Evolutionary conservation across 2,329 filamentous ascomycete species (phyloP).

Genomic region (Neonectria punicea): DNA sequence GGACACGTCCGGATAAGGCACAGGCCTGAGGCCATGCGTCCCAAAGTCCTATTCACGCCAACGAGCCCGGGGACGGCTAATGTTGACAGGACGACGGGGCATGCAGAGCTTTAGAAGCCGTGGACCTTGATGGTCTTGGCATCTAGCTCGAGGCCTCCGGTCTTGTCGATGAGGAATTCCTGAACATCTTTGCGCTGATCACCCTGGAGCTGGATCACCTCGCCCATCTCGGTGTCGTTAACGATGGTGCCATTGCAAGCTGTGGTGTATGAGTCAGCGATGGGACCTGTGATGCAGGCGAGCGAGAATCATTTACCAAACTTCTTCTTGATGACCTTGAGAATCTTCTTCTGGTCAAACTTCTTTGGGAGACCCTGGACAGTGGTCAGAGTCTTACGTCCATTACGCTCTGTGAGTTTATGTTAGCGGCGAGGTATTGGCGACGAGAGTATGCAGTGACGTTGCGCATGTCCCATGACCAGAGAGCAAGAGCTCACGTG

Average conservation of each 20-base stretch:
- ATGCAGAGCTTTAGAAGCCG: conserved; percentile 59
- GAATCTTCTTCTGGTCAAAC: conserved; percentile 99
- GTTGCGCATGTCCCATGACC: conserved; percentile 9
- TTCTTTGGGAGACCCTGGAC: conserved; percentile 99
- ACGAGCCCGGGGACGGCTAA: conserved; percentile 44
- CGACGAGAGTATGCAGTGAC: neutral
- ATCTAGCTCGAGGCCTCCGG: conserved; percentile 92
- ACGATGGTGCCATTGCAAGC: conserved; percentile 99
- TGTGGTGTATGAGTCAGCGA: conserved; percentile 46
- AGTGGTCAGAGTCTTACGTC: conserved; percentile 99
- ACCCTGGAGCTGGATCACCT: conserved; percentile 99
- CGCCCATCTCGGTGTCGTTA: conserved; percentile 94
- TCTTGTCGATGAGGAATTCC: conserved; percentile 96
- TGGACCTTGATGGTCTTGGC: conserved; percentile 95
- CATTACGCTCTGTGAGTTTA: conserved; percentile 87
- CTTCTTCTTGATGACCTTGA: conserved; percentile 99
- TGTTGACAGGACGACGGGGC: conserved; percentile 53
- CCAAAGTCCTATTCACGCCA: conserved; percentile 47
- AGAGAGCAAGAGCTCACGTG: conserved; percentile 23
- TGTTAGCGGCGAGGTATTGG: conserved; percentile 42
- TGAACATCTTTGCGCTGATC: conserved; percentile 99
- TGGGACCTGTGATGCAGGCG: neutral
- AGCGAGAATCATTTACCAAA: conserved; percentile 72
- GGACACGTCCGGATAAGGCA: conserved; percentile 44
- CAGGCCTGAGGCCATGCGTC: conserved; percentile 46